A percentile compares a stretch with the other conserved stretches of the same genome.
These are phyloP conservation scores for Colletotrichum truncatum DNA, from an alignment of 2,329 filamentous ascomycete genomes.

Conservation along the genomic window DNA sequence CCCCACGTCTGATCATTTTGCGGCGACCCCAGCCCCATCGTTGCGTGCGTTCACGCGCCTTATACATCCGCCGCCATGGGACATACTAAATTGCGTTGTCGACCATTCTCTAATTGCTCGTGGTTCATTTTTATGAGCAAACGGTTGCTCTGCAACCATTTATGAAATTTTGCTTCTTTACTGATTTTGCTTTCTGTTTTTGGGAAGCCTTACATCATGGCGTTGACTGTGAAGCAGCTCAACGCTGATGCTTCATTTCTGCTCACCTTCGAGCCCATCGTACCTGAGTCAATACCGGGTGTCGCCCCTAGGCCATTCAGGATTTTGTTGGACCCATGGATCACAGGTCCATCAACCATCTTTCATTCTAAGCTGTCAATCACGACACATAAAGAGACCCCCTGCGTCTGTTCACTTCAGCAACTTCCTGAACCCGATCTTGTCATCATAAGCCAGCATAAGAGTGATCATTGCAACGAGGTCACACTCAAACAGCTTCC, in stretches of 20 bases:
- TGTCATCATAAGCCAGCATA: constrained; percentile 55
- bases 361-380: constrained; percentile 69
- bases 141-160: neutral
- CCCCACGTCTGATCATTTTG: constrained; percentile 15
- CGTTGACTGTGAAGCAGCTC: constrained; percentile 69
- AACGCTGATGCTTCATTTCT: constrained; percentile 74
- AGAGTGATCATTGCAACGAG: constrained; percentile 76
- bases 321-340: constrained; percentile 78
- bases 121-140: neutral
- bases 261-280: constrained; percentile 66
- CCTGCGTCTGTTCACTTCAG: constrained; percentile 63
- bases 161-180: neutral
- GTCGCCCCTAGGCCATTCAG: constrained; percentile 63
- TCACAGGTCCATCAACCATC: constrained; percentile 68
- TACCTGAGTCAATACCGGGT: constrained; percentile 46
- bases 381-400: constrained; percentile 61
- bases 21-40: constrained; percentile 3
- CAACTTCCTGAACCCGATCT: constrained; percentile 54
- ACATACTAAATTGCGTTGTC: constrained; percentile 5
- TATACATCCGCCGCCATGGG: constrained; percentile 8
- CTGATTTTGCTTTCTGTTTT: neutral
- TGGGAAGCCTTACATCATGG: constrained; percentile 53
- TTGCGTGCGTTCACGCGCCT: constrained; percentile 12
- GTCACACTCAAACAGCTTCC: constrained; percentile 73
- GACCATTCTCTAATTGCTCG: neutral